A percentile compares a stretch with the other conserved stretches of the same genome.
phyloP scores from a whole-genome alignment of 306 rosid species.

The Oemleria cerasiformis region DNA sequence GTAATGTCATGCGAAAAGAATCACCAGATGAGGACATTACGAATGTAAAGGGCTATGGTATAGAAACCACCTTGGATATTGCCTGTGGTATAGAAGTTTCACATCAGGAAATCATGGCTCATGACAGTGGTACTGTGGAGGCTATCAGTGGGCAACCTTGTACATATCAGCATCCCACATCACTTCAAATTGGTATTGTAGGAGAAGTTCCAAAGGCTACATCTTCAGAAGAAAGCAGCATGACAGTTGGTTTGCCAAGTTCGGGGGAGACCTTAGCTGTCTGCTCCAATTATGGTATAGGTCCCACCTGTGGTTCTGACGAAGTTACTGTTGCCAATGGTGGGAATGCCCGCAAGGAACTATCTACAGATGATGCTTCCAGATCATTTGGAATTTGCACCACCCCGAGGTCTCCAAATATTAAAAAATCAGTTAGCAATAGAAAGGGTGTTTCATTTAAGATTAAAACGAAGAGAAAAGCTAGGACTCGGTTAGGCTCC shows the following conservation, averaged over 20 bases:
- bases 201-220: conserved; percentile 36
- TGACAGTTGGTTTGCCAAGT: conserved; percentile 30
- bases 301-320: conserved; percentile 32
- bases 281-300: conserved; percentile 31
- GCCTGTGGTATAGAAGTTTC: conserved; percentile 28
- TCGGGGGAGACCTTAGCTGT: conserved; percentile 32
- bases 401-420: conserved; percentile 26
- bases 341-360: conserved; percentile 27
- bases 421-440: conserved; percentile 32
- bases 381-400: conserved; percentile 40
- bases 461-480: conserved; percentile 41
- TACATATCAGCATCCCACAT: conserved; percentile 26
- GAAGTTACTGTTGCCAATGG: conserved; percentile 26
- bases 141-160: conserved; percentile 23
- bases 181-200: conserved; percentile 24
- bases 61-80: conserved; percentile 28
- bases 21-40: conserved; percentile 31
- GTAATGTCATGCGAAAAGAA: conserved; percentile 32
- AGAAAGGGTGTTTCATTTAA: conserved; percentile 30
- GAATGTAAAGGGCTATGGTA: conserved; percentile 21
- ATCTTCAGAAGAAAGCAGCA: conserved; percentile 31
- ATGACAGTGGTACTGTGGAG: conserved; percentile 33
- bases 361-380: conserved; percentile 28
- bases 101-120: conserved; percentile 30
- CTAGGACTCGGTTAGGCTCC: conserved; percentile 33